A percentile compares a stretch with the other conserved stretches of the same genome.
These are phyloP conservation scores for Yamadazyma tumulicola DNA, from an alignment of 805 yeast genomes.

Conservation along the genomic window DNA sequence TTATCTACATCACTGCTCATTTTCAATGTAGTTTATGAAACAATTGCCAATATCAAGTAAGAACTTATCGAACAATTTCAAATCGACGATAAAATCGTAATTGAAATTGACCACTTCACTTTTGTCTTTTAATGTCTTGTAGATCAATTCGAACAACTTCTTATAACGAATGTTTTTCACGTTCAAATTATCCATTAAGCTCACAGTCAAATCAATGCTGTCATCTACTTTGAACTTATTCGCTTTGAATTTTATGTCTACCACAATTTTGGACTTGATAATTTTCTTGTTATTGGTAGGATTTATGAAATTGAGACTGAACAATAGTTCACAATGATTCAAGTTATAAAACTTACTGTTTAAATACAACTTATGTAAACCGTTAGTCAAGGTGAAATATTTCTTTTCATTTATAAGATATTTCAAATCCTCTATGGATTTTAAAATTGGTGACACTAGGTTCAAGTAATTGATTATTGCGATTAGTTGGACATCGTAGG, in stretches of 20 bases:
- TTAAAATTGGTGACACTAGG: constrained; percentile 27
- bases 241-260: constrained; percentile 23
- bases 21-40: constrained; percentile 16
- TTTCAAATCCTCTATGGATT: constrained; percentile 19
- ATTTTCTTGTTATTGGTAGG: constrained; percentile 28
- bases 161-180: constrained; percentile 35
- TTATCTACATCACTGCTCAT: constrained; percentile 2
- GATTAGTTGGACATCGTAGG: constrained; percentile 15
- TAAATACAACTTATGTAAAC: constrained; percentile 27
- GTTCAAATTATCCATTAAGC: constrained; percentile 36
- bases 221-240: constrained; percentile 27
- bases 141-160: constrained; percentile 34
- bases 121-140: constrained; percentile 17
- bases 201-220: constrained; percentile 18
- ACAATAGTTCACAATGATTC: constrained; percentile 29
- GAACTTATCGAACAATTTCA: constrained; percentile 23
- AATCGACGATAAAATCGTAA: constrained; percentile 34
- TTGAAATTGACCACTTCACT: constrained; percentile 27
- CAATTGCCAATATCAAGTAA: constrained; percentile 29
- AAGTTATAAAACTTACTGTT: constrained; percentile 30
- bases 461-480: constrained; percentile 34
- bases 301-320: constrained; percentile 23
- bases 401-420: constrained; percentile 10
- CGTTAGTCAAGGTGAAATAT: constrained; percentile 23
- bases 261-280: constrained; percentile 29